Conservation (phyloP, 2,329 filamentous ascomycete species). For the Stagonosporopsis chrysanthemi region DNA sequence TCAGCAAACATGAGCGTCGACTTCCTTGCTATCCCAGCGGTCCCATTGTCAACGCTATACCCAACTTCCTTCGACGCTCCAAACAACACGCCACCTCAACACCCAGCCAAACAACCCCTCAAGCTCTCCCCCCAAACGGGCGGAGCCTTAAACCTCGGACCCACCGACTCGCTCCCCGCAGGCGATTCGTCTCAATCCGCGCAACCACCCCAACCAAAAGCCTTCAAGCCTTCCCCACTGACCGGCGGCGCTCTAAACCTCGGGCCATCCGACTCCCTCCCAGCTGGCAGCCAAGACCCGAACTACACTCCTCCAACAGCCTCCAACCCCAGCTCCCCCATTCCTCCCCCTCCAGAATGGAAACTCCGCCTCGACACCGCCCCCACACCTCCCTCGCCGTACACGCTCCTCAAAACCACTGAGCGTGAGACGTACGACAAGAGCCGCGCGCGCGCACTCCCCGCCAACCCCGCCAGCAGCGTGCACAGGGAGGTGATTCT, state of each 20-base stretch:
- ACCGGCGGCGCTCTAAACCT: slow-evolving; percentile 47
- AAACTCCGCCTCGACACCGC: slow-evolving; percentile 61
- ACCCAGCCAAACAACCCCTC: slow-evolving; percentile 30
- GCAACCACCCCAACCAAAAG: slow-evolving; percentile 15
- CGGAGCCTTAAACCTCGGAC: slow-evolving; percentile 44
- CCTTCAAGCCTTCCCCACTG: slow-evolving; percentile 43
- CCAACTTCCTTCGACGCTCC: slow-evolving; percentile 64
- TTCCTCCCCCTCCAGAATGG: slow-evolving; percentile 50
- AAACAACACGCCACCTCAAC: slow-evolving; percentile 20
- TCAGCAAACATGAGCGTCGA: slow-evolving; percentile 49
- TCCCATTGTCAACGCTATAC: slow-evolving; percentile 63
- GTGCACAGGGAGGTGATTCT: slow-evolving; percentile 74
- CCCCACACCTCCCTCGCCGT: slow-evolving; percentile 63
- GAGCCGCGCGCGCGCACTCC: slow-evolving; percentile 70
- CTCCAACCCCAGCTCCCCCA: background rate
- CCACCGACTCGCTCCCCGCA: slow-evolving; percentile 38
- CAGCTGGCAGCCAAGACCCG: slow-evolving; percentile 22
- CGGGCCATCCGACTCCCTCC: slow-evolving; percentile 37
- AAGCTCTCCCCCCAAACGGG: slow-evolving; percentile 46
- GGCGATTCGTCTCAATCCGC: slow-evolving; percentile 4
- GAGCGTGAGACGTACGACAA: slow-evolving; percentile 73
- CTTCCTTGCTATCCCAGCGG: slow-evolving; percentile 48
- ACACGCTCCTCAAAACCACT: slow-evolving; percentile 88
- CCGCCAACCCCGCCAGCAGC: slow-evolving; percentile 36
- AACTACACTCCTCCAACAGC: slow-evolving; percentile 5